A percentile compares a stretch with the other conserved stretches of the same genome.
These are phyloP conservation scores for Ascochyta pisi DNA, from an alignment of 2,329 filamentous ascomycete genomes.

Conservation along the genomic window DNA sequence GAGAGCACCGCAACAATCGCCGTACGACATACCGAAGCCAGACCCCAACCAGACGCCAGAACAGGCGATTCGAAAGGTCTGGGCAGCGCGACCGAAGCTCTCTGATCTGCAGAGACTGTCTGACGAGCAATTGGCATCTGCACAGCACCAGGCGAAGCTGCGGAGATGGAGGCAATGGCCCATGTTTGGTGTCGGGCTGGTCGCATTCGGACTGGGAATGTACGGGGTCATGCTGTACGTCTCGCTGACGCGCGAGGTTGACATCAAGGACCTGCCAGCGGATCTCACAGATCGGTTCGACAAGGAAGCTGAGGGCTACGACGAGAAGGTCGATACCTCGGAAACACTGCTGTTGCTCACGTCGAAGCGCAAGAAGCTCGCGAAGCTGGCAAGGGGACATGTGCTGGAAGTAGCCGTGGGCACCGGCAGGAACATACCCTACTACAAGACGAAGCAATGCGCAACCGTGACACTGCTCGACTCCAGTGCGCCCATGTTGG, in stretches of 20 bases:
- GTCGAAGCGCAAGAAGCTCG: slow-evolving; percentile 50
- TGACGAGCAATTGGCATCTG: slow-evolving; percentile 36
- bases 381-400: slow-evolving; percentile 52
- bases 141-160: slow-evolving; percentile 36
- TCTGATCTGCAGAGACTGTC: slow-evolving; percentile 36
- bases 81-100: slow-evolving; percentile 34
- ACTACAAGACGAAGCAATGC: slow-evolving; percentile 51
- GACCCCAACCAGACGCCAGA: slow-evolving; percentile 24
- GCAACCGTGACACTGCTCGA: slow-evolving; percentile 57
- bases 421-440: slow-evolving; percentile 57
- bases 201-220: slow-evolving; percentile 51
- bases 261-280: slow-evolving; percentile 37
- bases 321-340: slow-evolving; percentile 54
- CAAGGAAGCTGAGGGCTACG: slow-evolving; percentile 54
- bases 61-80: slow-evolving; percentile 30
- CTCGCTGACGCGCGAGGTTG: slow-evolving; percentile 36
- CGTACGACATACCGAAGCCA: slow-evolving; percentile 21
- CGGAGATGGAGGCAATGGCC: slow-evolving; percentile 42
- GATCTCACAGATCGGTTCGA: slow-evolving; percentile 57
- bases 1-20: slow-evolving; percentile 20
- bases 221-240: slow-evolving; percentile 49
- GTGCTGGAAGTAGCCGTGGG: slow-evolving; percentile 59
- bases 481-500: slow-evolving; percentile 56
- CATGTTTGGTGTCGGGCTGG: slow-evolving; percentile 40
- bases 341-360: slow-evolving; percentile 54